Conservation (phyloP, 2,329 filamentous ascomycete genomes). For the Aspergillus sp. region DNA sequence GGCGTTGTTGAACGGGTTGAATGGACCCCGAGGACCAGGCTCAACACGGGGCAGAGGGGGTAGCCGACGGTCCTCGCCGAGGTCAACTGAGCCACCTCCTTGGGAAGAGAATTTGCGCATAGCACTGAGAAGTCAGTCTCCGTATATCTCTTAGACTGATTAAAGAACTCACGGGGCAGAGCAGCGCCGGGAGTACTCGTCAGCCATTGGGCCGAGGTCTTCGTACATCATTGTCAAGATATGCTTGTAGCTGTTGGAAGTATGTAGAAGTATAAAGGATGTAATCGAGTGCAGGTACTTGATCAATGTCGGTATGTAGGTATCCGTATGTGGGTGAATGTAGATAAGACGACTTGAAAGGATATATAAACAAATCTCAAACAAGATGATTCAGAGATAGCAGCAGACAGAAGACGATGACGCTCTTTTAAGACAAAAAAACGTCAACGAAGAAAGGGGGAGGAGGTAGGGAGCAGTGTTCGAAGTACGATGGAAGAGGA, state of each 20-base stretch:
- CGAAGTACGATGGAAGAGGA: conserved; percentile 4
- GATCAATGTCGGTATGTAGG: neutral
- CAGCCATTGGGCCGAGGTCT: conserved; percentile 24
- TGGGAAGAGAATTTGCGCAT: conserved; percentile 19
- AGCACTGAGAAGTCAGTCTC: conserved; percentile 7
- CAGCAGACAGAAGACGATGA: neutral
- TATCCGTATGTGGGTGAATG: neutral
- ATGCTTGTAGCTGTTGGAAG: conserved; percentile 1
- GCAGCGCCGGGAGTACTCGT: conserved; percentile 25
- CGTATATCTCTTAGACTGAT: no score
- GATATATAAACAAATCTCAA: conserved; percentile 1
- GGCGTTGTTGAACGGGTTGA: conserved; percentile 29
- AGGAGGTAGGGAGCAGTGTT: neutral
- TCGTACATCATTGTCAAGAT: conserved; percentile 22
- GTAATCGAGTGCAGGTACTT: neutral
- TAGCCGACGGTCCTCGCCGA: conserved; percentile 31
- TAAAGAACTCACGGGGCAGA: conserved; percentile 30
- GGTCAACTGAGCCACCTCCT: conserved; percentile 15
- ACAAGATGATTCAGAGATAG: neutral
- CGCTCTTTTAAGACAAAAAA: neutral
- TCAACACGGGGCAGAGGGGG: conserved; percentile 34
- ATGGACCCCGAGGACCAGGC: conserved; percentile 33
- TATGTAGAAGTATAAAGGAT: conserved; percentile 1
- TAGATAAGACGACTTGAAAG: conserved; percentile 7
- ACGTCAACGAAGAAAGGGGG: neutral